Evolutionary conservation across 306 rosid genomes (phyloP).

Genomic region (Begonia loranthoides): DNA sequence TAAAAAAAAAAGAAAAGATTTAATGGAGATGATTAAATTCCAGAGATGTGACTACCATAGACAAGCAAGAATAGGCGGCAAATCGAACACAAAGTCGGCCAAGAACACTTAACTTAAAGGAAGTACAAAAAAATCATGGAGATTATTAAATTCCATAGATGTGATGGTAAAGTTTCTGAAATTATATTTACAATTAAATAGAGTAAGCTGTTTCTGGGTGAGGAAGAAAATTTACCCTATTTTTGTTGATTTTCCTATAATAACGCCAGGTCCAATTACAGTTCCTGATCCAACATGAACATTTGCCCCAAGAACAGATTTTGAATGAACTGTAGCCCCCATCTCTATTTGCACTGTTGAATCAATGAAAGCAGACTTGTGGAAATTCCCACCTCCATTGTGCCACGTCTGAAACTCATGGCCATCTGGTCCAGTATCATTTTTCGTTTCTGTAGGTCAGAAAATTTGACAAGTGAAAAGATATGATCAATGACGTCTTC

Average conservation of each 20-base stretch:
- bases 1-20: not conserved
- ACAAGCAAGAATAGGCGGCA: too few relatives aligned
- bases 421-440: conserved; percentile 11
- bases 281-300: conserved; percentile 65
- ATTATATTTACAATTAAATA: not conserved
- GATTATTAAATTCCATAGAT: too few relatives aligned
- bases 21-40: too few relatives aligned
- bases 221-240: conserved; percentile 34
- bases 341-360: conserved; percentile 52
- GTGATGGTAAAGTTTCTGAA: too few relatives aligned
- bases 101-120: too few relatives aligned
- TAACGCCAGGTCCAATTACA: conserved; percentile 64
- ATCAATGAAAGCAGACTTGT: conserved; percentile 48
- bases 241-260: conserved; percentile 44
- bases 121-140: too few relatives aligned
- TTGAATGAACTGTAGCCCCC: conserved; percentile 67
- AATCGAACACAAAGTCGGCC: too few relatives aligned
- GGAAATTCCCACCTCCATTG: conserved; percentile 80
- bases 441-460: conserved; percentile 19
- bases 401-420: conserved; percentile 45
- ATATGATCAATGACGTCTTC: too few relatives aligned
- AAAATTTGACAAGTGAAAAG: too few relatives aligned
- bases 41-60: too few relatives aligned
- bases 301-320: conserved; percentile 40
- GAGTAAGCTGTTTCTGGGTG: not conserved